These are phyloP conservation scores for Asterophora lycoperdoides DNA, from an alignment of 768 basidiomycete species.

Conservation along the genomic window DNA sequence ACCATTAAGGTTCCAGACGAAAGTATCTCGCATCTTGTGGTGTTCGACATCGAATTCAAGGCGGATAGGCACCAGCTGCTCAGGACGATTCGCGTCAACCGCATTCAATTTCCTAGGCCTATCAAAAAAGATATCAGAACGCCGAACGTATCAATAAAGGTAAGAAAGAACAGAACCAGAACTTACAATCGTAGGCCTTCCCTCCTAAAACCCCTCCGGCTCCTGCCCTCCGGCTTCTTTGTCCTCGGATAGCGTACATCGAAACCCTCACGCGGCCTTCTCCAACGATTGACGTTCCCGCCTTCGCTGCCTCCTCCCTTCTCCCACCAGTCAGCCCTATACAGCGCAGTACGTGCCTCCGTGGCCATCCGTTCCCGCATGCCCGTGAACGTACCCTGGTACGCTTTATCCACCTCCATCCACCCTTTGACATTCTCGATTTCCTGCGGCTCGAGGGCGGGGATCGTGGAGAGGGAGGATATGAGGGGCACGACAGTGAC, in stretches of 20 bases:
- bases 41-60: conserved; percentile 95
- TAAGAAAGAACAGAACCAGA: conserved; percentile 11
- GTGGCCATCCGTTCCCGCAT: conserved; percentile 32
- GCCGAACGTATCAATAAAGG: not conserved
- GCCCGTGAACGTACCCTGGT: conserved; percentile 27
- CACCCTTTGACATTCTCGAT: conserved; percentile 52
- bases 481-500: conserved; percentile 59
- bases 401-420: conserved; percentile 40
- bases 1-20: conserved; percentile 97
- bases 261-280: conserved; percentile 40
- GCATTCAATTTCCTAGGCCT: conserved; percentile 60
- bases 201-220: conserved; percentile 31
- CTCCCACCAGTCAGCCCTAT: conserved; percentile 64
- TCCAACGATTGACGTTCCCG: conserved; percentile 33
- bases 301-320: conserved; percentile 34
- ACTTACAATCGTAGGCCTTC: conserved; percentile 53
- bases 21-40: conserved; percentile 91
- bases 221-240: conserved; percentile 23
- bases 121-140: conserved; percentile 9
- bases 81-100: conserved; percentile 58
- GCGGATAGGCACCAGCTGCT: conserved; percentile 91
- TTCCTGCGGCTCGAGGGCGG: conserved; percentile 46
- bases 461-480: conserved; percentile 50
- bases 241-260: conserved; percentile 33
- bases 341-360: conserved; percentile 5